A percentile compares a stretch with the other conserved stretches of the same genome.
These are phyloP conservation scores for Termitomyces sp. DNA, from an alignment of 768 basidiomycete genomes.

Conservation along the genomic window DNA sequence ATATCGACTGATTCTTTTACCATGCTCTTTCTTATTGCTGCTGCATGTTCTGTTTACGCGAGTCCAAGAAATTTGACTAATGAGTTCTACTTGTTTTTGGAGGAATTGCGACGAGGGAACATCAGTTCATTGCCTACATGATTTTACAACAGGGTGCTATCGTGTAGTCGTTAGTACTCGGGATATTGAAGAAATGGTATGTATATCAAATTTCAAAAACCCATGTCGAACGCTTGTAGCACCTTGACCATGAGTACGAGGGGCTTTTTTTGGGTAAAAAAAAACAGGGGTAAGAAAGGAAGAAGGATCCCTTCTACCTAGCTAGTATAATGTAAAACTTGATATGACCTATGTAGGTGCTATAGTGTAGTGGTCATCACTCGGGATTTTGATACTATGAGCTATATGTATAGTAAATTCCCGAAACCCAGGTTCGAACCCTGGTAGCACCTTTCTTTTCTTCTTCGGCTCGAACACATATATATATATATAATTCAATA, in stretches of 20 bases:
- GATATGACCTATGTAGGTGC: background rate
- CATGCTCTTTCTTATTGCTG: background rate
- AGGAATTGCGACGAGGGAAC: too few relatives aligned
- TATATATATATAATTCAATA: too few relatives aligned
- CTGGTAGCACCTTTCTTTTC: slow-evolving; percentile 10
- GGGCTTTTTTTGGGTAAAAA: too few relatives aligned
- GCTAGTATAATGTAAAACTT: too few relatives aligned
- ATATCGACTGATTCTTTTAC: background rate
- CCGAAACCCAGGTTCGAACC: slow-evolving; percentile 19
- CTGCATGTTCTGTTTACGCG: too few relatives aligned
- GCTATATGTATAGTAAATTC: background rate
- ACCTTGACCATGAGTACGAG: background rate
- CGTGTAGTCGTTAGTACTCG: slow-evolving; percentile 19
- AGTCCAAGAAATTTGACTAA: background rate
- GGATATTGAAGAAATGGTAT: slow-evolving; percentile 10
- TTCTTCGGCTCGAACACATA: too few relatives aligned
- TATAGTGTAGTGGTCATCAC: slow-evolving; percentile 18
- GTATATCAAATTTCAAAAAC: slow-evolving; percentile 2
- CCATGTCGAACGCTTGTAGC: slow-evolving; percentile 18
- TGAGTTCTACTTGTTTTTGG: too few relatives aligned
- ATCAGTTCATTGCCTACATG: background rate
- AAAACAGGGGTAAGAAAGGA: too few relatives aligned
- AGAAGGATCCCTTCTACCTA: too few relatives aligned
- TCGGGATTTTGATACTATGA: slow-evolving; percentile 13
- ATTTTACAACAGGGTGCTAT: background rate